Evolutionary conservation across 129 eudicot species (phyloP).

Genomic region (Pulicaria dysenterica): DNA sequence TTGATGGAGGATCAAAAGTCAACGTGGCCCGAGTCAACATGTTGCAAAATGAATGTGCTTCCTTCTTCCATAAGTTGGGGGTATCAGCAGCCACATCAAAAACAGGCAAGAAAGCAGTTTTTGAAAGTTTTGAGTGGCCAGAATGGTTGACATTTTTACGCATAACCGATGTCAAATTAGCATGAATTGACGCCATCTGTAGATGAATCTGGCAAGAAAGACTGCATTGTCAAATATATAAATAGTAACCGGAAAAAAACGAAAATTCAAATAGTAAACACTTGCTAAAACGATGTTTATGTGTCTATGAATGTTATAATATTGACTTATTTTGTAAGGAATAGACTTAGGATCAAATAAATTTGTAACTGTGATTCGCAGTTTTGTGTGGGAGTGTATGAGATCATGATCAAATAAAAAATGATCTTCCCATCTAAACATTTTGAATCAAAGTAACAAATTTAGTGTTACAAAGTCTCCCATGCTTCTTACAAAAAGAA

Average conservation of each 20-base stretch:
- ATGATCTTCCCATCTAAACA: neutral
- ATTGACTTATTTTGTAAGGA: neutral
- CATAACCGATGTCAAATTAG: conserved; percentile 63
- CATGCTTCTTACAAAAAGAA: neutral
- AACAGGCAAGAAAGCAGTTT: conserved; percentile 65
- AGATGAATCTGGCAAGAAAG: conserved; percentile 18
- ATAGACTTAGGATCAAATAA: neutral
- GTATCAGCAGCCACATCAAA: conserved; percentile 48
- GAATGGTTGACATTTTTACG: conserved; percentile 59
- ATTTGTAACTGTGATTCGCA: neutral
- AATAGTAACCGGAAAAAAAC: neutral
- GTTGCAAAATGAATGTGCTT: conserved; percentile 30
- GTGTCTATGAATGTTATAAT: neutral
- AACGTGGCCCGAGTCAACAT: conserved; percentile 68
- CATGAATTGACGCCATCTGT: conserved; percentile 76
- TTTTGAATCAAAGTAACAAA: neutral
- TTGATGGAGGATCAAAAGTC: conserved; percentile 80
- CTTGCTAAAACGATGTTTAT: neutral
- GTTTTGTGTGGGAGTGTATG: too few species aligned
- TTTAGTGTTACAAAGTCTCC: neutral
- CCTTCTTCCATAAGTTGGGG: conserved; percentile 48
- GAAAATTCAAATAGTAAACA: conserved; percentile 14
- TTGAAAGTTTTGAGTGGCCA: conserved; percentile 45
- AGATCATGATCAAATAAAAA: neutral
- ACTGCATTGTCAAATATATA: neutral